phyloP scores from a whole-genome alignment of 78 protist genomes.

The Emiliania huxleyi region DNA sequence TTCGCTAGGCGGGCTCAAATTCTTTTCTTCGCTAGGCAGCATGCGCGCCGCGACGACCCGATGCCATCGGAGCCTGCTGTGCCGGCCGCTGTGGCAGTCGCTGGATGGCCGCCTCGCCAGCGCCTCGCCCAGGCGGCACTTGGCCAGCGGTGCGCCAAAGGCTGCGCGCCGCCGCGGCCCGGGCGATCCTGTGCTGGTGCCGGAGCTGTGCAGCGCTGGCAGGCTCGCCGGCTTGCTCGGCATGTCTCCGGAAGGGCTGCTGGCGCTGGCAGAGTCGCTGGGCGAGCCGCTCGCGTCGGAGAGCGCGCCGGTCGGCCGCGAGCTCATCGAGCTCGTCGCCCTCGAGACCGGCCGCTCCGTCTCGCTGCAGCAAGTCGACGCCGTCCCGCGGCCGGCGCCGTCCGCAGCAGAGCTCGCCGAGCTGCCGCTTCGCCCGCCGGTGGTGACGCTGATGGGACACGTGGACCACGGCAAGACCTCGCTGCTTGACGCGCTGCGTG shows the following conservation, averaged over 20 bases:
- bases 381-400: background rate
- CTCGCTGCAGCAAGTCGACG: background rate
- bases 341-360: background rate
- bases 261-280: background rate
- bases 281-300: background rate
- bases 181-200: too few relatives aligned
- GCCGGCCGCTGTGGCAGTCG: too few relatives aligned
- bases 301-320: background rate
- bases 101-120: too few relatives aligned
- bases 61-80: too few relatives aligned
- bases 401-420: background rate
- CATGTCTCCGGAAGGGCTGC: background rate
- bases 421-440: conserved; percentile 70
- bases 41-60: too few relatives aligned
- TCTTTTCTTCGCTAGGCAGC: too few relatives aligned
- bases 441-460: conserved; percentile 93
- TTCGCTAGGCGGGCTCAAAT: too few relatives aligned
- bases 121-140: too few relatives aligned
- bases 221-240: background rate
- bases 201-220: background rate
- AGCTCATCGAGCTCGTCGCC: conserved; percentile 18
- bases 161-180: too few relatives aligned
- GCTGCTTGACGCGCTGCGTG: conserved; percentile 74
- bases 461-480: conserved; percentile 84
- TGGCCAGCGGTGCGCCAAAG: too few relatives aligned